These are phyloP conservation scores for Draba incana DNA, from an alignment of 345 rosid species.

Conservation along the genomic window DNA sequence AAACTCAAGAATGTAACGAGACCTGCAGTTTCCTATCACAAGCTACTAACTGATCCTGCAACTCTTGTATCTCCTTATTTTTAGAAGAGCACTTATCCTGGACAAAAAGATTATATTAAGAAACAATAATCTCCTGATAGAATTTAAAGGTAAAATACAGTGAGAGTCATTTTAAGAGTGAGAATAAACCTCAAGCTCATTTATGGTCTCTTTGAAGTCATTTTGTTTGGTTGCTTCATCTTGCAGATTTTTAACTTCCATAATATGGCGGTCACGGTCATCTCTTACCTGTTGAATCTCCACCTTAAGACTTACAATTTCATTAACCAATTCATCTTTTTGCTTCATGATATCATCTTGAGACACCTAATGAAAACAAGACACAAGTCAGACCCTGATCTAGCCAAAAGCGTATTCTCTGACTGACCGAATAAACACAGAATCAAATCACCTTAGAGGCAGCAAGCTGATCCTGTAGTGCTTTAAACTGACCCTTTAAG, in stretches of 20 bases:
- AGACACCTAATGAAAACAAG: conserved; percentile 57
- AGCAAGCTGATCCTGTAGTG: conserved; percentile 75
- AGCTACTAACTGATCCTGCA: conserved; percentile 66
- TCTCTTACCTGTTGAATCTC: conserved; percentile 70
- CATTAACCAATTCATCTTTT: conserved; percentile 69
- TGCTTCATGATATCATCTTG: conserved; percentile 76
- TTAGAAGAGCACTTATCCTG: conserved; percentile 74
- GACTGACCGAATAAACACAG: conserved; percentile 20
- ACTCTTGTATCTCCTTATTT: conserved; percentile 61
- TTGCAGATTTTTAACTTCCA: conserved; percentile 56
- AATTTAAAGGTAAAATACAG: not conserved
- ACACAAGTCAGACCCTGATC: conserved; percentile 11
- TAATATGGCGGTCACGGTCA: conserved; percentile 65
- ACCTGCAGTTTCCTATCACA: conserved; percentile 83
- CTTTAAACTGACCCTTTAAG: conserved; percentile 74
- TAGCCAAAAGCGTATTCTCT: conserved; percentile 13
- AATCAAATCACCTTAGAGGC: conserved; percentile 70
- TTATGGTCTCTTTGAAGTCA: conserved; percentile 67
- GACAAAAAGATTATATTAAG: conserved; percentile 30
- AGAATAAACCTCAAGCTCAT: conserved; percentile 71
- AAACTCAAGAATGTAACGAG: conserved; percentile 25
- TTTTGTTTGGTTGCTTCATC: conserved; percentile 62
- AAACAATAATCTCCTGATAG: conserved; percentile 9
- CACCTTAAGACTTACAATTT: conserved; percentile 64
- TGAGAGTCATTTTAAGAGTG: conserved; percentile 16